Conservation (phyloP, 2,329 filamentous ascomycete genomes). For the Xylaria sp. region DNA sequence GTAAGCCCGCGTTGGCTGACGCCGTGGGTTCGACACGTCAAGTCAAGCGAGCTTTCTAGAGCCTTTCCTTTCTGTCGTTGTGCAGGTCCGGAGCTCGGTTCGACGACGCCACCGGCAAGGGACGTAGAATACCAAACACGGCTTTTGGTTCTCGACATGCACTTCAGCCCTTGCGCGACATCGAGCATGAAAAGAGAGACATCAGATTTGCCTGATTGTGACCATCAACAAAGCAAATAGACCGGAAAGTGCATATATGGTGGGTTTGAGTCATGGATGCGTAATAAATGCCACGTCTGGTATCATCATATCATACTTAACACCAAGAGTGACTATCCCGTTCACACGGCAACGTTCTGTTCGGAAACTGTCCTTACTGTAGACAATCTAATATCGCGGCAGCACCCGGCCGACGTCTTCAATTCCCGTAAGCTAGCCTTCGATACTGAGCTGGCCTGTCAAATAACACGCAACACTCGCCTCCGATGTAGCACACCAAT, state of each 20-base stretch:
- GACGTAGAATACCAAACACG: conserved; percentile 5
- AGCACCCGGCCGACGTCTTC: conserved; percentile 3
- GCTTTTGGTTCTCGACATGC: conserved; percentile 25
- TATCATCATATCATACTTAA: conserved; percentile 15
- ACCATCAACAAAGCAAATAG: conserved; percentile 19
- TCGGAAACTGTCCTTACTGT: background rate
- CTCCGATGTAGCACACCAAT: conserved; percentile 2
- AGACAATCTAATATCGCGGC: background rate
- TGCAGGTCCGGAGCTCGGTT: conserved; percentile 10
- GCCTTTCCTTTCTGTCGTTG: conserved; percentile 13
- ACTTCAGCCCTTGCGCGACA: conserved; percentile 30
- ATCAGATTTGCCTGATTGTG: conserved; percentile 31
- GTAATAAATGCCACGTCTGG: conserved; percentile 21
- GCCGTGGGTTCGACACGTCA: conserved; percentile 23
- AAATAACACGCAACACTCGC: conserved; percentile 5
- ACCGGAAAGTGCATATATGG: conserved; percentile 12
- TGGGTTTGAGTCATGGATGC: conserved; percentile 29
- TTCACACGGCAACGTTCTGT: conserved; percentile 19
- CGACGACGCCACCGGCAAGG: conserved; percentile 31
- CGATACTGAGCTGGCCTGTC: background rate
- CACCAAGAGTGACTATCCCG: background rate
- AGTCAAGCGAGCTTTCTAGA: conserved; percentile 23
- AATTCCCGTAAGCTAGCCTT: conserved; percentile 6
- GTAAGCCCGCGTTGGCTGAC: conserved; percentile 32
- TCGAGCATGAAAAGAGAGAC: conserved; percentile 28